Conservation (phyloP, 208 protist genomes). For the Leishmania braziliensis region DNA sequence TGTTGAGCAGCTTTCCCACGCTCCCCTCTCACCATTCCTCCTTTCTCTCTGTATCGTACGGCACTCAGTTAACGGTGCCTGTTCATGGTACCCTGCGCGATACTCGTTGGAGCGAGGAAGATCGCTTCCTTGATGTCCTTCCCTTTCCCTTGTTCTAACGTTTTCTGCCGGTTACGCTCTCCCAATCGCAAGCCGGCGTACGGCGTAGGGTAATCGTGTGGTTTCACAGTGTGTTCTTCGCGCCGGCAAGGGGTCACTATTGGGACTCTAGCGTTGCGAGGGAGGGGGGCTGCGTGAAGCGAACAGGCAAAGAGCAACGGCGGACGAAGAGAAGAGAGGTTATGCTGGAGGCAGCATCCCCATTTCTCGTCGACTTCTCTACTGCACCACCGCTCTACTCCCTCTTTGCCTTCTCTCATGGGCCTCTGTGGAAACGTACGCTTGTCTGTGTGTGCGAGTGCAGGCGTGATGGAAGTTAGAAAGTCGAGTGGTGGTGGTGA, state of each 20-base stretch:
- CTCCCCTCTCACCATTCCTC: conserved; percentile 6
- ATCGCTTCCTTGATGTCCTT: neutral
- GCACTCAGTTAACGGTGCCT: neutral
- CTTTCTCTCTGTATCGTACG: neutral
- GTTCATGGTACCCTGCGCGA: neutral
- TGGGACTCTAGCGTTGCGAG: neutral
- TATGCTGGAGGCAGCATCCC: neutral
- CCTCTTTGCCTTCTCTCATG: neutral
- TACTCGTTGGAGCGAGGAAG: neutral
- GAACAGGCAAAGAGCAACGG: neutral
- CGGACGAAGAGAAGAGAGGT: neutral
- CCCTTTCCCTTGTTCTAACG: neutral
- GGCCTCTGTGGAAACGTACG: conserved; percentile 1
- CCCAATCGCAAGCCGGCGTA: neutral
- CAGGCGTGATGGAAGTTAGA: neutral
- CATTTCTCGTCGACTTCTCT: neutral
- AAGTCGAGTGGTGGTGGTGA: neutral
- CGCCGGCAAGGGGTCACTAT: neutral
- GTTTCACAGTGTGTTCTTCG: neutral
- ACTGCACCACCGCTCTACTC: neutral
- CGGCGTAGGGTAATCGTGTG: neutral
- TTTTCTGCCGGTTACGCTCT: neutral
- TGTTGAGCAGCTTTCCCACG: neutral
- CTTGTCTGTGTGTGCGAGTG: neutral
- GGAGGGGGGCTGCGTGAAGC: neutral